phyloP scores from a whole-genome alignment of 805 yeast species.

The Monosporozyma aquatica region DNA sequence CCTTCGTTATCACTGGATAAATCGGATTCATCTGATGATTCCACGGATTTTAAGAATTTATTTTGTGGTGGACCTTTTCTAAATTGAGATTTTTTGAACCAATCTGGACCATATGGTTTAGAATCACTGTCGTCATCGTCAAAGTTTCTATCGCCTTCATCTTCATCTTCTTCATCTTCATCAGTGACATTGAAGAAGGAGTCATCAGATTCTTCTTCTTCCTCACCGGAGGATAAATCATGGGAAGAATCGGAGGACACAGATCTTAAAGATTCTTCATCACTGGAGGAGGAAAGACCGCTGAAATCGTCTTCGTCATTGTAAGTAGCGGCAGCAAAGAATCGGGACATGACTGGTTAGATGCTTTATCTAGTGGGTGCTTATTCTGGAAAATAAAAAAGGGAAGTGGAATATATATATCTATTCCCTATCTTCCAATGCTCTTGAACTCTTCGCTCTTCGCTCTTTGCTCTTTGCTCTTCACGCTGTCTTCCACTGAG shows the following conservation, averaged over 20 bases:
- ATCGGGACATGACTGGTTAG: slow-evolving; percentile 63
- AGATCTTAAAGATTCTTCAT: slow-evolving; percentile 36
- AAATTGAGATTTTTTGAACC: slow-evolving; percentile 35
- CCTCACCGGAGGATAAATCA: slow-evolving; percentile 17
- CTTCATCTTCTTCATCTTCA: slow-evolving; percentile 32
- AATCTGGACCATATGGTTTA: slow-evolving; percentile 37
- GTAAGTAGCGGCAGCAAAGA: slow-evolving; percentile 53
- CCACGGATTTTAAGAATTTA: slow-evolving; percentile 30
- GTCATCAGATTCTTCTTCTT: slow-evolving; percentile 27
- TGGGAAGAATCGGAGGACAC: slow-evolving; percentile 31
- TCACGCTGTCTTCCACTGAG: too few species aligned
- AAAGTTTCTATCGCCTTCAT: slow-evolving; percentile 9
- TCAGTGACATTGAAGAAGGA: slow-evolving; percentile 32
- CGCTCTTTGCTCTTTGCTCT: too few species aligned
- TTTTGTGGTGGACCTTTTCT: slow-evolving; percentile 29
- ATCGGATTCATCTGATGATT: slow-evolving; percentile 39
- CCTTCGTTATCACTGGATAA: slow-evolving; percentile 1
- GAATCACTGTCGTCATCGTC: slow-evolving; percentile 30
- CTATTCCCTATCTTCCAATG: too few species aligned
- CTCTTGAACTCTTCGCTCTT: too few species aligned
- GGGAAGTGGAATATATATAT: too few species aligned
- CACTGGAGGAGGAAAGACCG: slow-evolving; percentile 32
- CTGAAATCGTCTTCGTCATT: slow-evolving; percentile 33
- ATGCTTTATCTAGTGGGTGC: neutral
- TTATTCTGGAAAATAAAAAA: neutral